Percentiles rank a stretch among this genome's conserved stretches.
These are phyloP conservation scores for Mortierella sp. DNA, from an alignment of 371 early-diverging fungal genomes.

Conservation along the genomic window DNA sequence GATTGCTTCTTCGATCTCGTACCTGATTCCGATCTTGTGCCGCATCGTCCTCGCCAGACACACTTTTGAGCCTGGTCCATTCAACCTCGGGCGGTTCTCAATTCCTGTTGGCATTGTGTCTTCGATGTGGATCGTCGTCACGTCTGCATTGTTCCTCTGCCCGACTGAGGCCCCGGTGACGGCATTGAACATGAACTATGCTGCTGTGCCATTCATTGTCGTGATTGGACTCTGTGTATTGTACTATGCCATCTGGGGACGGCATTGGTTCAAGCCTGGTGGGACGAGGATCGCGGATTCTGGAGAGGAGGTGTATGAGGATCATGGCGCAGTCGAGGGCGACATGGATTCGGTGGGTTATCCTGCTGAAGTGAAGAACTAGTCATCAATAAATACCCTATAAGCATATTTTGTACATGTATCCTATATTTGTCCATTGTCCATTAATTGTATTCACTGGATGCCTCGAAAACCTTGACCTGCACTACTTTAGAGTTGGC, in stretches of 20 bases:
- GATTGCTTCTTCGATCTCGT: conserved; percentile 75
- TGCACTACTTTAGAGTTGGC: too few relatives aligned
- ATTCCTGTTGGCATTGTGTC: conserved; percentile 60
- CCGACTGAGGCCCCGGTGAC: conserved; percentile 75
- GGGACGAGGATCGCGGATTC: conserved; percentile 12
- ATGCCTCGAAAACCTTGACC: too few relatives aligned
- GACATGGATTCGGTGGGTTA: neutral
- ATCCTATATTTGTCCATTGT: too few relatives aligned
- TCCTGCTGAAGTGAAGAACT: neutral
- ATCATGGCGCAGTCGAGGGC: neutral
- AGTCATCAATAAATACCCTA: neutral
- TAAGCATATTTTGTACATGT: too few relatives aligned
- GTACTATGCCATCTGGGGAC: conserved; percentile 63
- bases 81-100: conserved; percentile 62
- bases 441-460: too few relatives aligned
- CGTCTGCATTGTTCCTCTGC: conserved; percentile 68
- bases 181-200: conserved; percentile 70
- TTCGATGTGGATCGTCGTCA: conserved; percentile 67
- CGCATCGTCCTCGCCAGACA: conserved; percentile 63
- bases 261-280: conserved; percentile 63
- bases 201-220: conserved; percentile 55
- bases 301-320: neutral
- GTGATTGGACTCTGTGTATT: conserved; percentile 57
- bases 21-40: conserved; percentile 72
- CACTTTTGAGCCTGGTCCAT: conserved; percentile 68